Conservation (phyloP, 1,284 basidiomycete genomes). For the Ganoderma meredithae region DNA sequence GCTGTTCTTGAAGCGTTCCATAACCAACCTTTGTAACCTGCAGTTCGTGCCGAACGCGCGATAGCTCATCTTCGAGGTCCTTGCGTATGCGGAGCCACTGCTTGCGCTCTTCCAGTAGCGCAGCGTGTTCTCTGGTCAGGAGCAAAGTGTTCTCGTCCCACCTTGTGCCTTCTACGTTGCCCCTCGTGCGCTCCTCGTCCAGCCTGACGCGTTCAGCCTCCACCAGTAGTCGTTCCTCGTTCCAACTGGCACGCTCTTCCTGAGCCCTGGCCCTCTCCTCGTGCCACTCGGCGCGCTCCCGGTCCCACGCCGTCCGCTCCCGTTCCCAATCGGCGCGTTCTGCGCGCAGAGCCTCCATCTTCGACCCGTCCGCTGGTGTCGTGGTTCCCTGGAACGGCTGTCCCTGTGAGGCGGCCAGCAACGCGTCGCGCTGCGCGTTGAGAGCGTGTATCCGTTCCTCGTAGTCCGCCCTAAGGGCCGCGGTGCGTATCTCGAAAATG, state of each 20-base stretch:
- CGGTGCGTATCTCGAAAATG: constrained; percentile 20
- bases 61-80: background rate
- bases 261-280: constrained; percentile 1
- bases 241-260: background rate
- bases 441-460: constrained; percentile 18
- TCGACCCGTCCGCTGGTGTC: background rate
- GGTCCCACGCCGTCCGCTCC: constrained; percentile 2
- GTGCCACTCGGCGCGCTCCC: constrained; percentile 1
- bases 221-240: constrained; percentile 7
- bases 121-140: background rate
- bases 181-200: constrained; percentile 7
- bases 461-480: constrained; percentile 15
- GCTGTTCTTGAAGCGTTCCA: constrained; percentile 10
- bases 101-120: background rate
- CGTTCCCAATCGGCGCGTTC: constrained; percentile 8
- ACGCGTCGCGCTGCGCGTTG: constrained; percentile 17
- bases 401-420: constrained; percentile 2
- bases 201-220: constrained; percentile 1
- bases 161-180: background rate
- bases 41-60: background rate
- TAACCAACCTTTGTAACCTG: background rate
- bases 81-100: background rate
- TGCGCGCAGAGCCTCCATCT: constrained; percentile 3
- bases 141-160: constrained; percentile 1
- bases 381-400: background rate